Percentiles rank a stretch among this genome's conserved stretches.
Evolutionary conservation across 2,329 filamentous ascomycete species (phyloP).

Genomic region (Decorospora gaudefroyi): DNA sequence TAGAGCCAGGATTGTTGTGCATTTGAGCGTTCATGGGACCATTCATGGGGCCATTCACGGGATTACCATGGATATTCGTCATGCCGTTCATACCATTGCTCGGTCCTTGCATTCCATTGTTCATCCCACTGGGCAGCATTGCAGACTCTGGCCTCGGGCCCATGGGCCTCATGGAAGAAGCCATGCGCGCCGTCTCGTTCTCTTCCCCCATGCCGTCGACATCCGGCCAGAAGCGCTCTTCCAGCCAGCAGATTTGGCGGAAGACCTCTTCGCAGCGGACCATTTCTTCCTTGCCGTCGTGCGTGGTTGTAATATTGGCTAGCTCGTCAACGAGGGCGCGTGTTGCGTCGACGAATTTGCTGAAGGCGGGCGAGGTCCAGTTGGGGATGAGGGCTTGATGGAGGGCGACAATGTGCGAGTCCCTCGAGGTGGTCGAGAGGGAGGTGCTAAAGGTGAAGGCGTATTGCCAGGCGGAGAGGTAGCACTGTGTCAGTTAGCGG

Average conservation of each 20-base stretch:
- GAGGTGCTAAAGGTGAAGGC: slow-evolving; percentile 51
- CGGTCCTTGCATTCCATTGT: slow-evolving; percentile 23
- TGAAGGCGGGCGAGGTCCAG: slow-evolving; percentile 56
- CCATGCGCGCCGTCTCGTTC: slow-evolving; percentile 42
- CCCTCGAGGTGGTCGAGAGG: slow-evolving; percentile 46
- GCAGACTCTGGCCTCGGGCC: no score
- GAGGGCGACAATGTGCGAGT: slow-evolving; percentile 54
- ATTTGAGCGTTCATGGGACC: no score
- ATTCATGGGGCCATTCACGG: no score
- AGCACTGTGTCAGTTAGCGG: slow-evolving; percentile 44
- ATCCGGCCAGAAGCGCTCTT: slow-evolving; percentile 56
- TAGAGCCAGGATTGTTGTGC: no score
- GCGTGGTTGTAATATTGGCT: slow-evolving; percentile 53
- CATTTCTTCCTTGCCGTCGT: slow-evolving; percentile 56
- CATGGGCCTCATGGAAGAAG: slow-evolving; percentile 23
- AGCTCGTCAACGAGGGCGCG: slow-evolving; percentile 56
- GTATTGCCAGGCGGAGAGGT: slow-evolving; percentile 55
- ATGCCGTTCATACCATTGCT: slow-evolving; percentile 16
- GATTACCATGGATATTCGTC: no score
- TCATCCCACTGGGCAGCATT: slow-evolving; percentile 28
- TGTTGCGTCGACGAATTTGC: slow-evolving; percentile 56
- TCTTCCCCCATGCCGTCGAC: slow-evolving; percentile 57
- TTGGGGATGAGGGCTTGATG: slow-evolving; percentile 58
- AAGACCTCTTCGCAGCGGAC: slow-evolving; percentile 54
- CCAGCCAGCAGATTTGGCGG: slow-evolving; percentile 54